phyloP scores from a whole-genome alignment of 2,329 filamentous ascomycete species.

The Diaporthe sp. region DNA sequence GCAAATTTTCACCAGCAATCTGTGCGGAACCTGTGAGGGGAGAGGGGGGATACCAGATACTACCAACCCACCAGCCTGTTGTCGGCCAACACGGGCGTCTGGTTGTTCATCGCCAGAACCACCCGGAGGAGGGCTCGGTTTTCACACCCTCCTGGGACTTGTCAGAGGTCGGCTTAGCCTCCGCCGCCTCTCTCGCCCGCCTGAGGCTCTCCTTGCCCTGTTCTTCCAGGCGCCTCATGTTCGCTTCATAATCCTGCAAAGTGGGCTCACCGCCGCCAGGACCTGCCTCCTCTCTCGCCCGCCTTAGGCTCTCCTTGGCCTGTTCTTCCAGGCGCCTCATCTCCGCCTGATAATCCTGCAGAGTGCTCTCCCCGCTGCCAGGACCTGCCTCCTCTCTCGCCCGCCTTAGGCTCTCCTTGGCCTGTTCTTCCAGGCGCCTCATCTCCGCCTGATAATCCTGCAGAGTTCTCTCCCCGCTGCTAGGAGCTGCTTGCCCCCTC shows the following conservation, averaged over 20 bases:
- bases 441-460: not conserved
- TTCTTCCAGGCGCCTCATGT: not conserved
- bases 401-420: not conserved
- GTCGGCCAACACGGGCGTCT: not conserved
- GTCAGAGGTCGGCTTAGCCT: not conserved
- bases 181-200: not conserved
- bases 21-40: slow-evolving; percentile 11
- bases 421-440: not conserved
- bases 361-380: not conserved
- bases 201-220: not conserved
- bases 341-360: not conserved
- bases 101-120: slow-evolving; percentile 23
- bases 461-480: no score
- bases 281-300: not conserved
- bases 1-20: not conserved
- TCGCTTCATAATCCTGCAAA: not conserved
- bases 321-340: not conserved
- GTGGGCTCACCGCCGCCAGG: not conserved
- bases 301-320: not conserved
- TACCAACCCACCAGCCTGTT: not conserved
- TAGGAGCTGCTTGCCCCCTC: not conserved
- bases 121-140: not conserved
- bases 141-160: not conserved
- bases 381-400: not conserved
- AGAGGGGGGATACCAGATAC: not conserved